Evolutionary conservation across 1,284 basidiomycete species (phyloP), one percentile per base, ranked within the genome.

Genomic region (Rhodotorula sp.): DNA sequence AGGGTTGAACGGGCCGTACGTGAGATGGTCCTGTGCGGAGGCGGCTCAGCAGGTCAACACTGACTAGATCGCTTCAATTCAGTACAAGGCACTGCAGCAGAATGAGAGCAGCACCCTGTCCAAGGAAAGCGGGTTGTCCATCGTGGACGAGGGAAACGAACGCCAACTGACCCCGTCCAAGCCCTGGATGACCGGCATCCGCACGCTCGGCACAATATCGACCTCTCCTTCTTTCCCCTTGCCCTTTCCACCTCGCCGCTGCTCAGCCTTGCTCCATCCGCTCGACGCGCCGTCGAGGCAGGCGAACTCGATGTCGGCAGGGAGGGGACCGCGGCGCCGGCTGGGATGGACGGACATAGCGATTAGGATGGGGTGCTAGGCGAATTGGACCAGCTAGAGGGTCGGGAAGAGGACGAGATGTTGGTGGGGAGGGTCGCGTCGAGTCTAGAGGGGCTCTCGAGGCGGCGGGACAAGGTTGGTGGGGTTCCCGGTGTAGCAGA

Each of bases 1-100:
- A 10, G 96, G 95, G 20, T 88, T 84, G 63, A 99, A 87, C 16
- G 96, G 95, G 1, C 96, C 96, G 77, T 94, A 97, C 24, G n/a
- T 54, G 22, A 64, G 31, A 31, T 51, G 24, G 3, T 37, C 28
- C 72, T 73, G 62, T 4, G 40, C n/a, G 1, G 34, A 34, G 7
- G 20, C 46, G 22, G 40, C 40, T 44, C 40, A 13, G 40, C 40
- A 30, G 16, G 47, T 52, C n/a, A 53, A 18, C 16, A 18, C 15
- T 9, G 52, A 13, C 18, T 50, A 22, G 9, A 18, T 15, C 13
- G 55, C 20, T 31, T 31, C 16, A 3, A 20, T n/a, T 26, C 1
- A 15, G 8, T 6, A 9, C 26, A 2, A 10, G 34, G 7, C 2
- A 26, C 34, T 22, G 24, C 37, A 15, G 34, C 28, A 10, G 47